phyloP scores from a whole-genome alignment of 768 basidiomycete genomes.

The Strobilomyces echinocephalus region DNA sequence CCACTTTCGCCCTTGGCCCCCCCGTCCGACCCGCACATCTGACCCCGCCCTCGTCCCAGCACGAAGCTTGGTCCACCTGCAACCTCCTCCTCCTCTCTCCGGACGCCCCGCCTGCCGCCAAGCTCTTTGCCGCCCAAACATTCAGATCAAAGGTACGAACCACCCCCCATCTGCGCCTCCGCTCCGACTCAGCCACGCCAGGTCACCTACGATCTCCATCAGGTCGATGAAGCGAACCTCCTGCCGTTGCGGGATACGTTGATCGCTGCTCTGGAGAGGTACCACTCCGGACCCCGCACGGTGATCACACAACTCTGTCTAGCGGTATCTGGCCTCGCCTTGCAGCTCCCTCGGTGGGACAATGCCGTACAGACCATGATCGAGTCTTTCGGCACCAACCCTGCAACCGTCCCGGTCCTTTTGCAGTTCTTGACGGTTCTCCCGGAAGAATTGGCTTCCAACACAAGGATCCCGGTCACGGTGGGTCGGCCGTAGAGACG shows the following conservation, averaged over 20 bases:
- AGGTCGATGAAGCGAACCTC: conserved; percentile 71
- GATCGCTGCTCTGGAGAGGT: conserved; percentile 65
- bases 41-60: conserved; percentile 69
- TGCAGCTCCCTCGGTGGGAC: conserved; percentile 85
- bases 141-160: conserved; percentile 83
- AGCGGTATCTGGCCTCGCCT: conserved; percentile 82
- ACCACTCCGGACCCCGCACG: conserved; percentile 72
- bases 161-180: conserved; percentile 6
- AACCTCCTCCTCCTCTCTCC: conserved; percentile 83
- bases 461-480: conserved; percentile 82
- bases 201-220: conserved; percentile 93
- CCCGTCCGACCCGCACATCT: conserved; percentile 57
- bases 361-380: conserved; percentile 79
- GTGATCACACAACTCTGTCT: conserved; percentile 88
- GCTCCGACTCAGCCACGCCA: conserved; percentile 39
- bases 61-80: conserved; percentile 94
- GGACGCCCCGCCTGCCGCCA: conserved; percentile 73
- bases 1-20: conserved; percentile 64
- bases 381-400: conserved; percentile 78
- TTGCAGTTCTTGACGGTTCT: conserved; percentile 87
- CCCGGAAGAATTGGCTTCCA: conserved; percentile 83
- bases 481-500: conserved; percentile 45
- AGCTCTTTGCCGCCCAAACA: conserved; percentile 94
- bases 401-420: conserved; percentile 75
- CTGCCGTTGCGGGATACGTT: conserved; percentile 85